Evolutionary conservation across 345 rosid species (phyloP), one percentile per base, ranked within the genome.

Genomic region (Anastatica hierochuntica): DNA sequence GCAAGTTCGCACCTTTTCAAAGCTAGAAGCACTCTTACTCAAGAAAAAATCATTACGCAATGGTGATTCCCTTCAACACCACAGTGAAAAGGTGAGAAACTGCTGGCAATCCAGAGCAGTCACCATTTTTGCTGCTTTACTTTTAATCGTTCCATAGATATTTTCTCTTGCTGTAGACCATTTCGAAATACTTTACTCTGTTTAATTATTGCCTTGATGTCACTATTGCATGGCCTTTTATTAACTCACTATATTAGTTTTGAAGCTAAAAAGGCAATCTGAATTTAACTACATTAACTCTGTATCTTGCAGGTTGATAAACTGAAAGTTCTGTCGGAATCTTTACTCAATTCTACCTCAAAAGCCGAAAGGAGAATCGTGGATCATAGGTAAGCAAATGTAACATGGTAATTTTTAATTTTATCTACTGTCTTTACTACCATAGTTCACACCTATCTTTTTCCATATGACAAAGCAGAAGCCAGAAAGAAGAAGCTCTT

Each of bases 401-500:
- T 26, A 53, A 52, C 51, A 10, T 45, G 16, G 23, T 27, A 2
- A 34, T 47, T n/a, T 30, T 12, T n/a, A 31, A 26, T 11, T 14
- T 9, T 14, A 31, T 42, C 44, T 26, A 43, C 5, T 43, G 17
- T 34, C 49, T 36, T 18, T 41, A 50, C 16, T 34, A 46, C 16
- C 52, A 41, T 50, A 34, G 10, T 31, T 33, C 8, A 27, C 31
- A 10, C 54, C 18, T 17, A 15, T 43, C 14, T 38, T 37, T 16
- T 14, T 36, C 58, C 23, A 26, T 10, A 58, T 14, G 42, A 43
- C 41, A 20, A 47, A 61, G 54, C 80, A 92, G 95, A 71, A 67
- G 69, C 62, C 95, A 83, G 30, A 85, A 84, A 69, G 94, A 92
- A 74, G 94, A 83, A 70, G 94, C 96, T 5, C 79, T 92, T 60